Percentiles rank a stretch among this genome's conserved stretches.
These are phyloP conservation scores for Apiospora hydei DNA, from an alignment of 2,329 filamentous ascomycete species.

Conservation along the genomic window DNA sequence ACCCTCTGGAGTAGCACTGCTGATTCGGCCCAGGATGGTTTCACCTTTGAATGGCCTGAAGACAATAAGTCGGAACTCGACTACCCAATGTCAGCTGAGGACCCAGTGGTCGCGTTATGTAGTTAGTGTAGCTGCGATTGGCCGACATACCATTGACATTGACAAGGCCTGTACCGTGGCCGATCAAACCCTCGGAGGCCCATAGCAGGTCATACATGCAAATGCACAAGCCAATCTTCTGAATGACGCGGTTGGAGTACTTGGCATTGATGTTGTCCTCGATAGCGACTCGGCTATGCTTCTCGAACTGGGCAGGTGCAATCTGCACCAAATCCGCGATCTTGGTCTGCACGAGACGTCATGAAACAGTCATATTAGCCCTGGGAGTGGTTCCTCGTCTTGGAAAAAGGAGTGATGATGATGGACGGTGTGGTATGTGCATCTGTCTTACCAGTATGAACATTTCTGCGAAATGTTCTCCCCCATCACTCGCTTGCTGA, in stretches of 20 bases:
- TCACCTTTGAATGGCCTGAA: slow-evolving; percentile 97
- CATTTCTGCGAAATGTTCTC: slow-evolving; percentile 22
- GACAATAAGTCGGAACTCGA: slow-evolving; percentile 91
- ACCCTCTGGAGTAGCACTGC: slow-evolving; percentile 73
- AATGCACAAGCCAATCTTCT: slow-evolving; percentile 92
- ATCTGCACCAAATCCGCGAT: slow-evolving; percentile 96
- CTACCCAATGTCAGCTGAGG: slow-evolving; percentile 52
- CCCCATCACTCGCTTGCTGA: slow-evolving; percentile 7
- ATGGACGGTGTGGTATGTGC: neutral
- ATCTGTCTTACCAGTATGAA: slow-evolving; percentile 27
- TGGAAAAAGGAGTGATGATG: neutral
- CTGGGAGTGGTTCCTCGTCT: neutral
- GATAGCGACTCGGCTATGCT: slow-evolving; percentile 81
- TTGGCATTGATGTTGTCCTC: slow-evolving; percentile 98
- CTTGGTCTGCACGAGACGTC: slow-evolving; percentile 70
- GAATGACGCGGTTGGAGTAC: slow-evolving; percentile 91
- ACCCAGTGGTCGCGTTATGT: neutral
- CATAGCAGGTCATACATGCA: slow-evolving; percentile 91
- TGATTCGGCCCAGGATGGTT: slow-evolving; percentile 85
- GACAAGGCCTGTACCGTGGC: slow-evolving; percentile 88
- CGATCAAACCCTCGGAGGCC: slow-evolving; percentile 91
- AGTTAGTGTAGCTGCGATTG: neutral
- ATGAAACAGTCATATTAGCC: neutral
- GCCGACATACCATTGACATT: slow-evolving; percentile 82
- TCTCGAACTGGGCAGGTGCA: slow-evolving; percentile 84